Conservation (phyloP, 805 yeast species). For the Saccharomycopsis oosterbeekiorum region DNA sequence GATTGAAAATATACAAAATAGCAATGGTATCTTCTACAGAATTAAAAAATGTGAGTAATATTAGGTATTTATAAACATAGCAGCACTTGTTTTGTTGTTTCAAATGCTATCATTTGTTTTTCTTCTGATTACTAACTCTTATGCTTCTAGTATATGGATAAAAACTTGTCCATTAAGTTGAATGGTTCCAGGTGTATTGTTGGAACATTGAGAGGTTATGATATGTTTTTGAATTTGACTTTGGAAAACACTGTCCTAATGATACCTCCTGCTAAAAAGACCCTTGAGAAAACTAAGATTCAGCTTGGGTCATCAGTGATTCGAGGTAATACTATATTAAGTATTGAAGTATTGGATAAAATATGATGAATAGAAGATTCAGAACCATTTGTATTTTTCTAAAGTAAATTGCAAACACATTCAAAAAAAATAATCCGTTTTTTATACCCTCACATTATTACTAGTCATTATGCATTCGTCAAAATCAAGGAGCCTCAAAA, state of each 20-base stretch:
- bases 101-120: not conserved
- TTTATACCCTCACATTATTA: too few relatives aligned
- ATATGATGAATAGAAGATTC: constrained; percentile 1
- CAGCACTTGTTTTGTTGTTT: not conserved
- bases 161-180: constrained; percentile 59
- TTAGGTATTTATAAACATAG: not conserved
- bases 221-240: constrained; percentile 37
- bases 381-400: not conserved
- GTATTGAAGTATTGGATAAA: constrained; percentile 47
- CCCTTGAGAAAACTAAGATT: constrained; percentile 42
- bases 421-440: too few relatives aligned
- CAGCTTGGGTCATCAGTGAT: constrained; percentile 63
- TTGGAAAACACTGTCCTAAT: constrained; percentile 24
- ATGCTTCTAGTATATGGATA: constrained; percentile 55
- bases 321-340: constrained; percentile 69
- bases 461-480: too few relatives aligned
- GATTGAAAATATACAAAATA: not conserved
- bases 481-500: too few relatives aligned
- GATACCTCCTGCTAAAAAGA: not conserved
- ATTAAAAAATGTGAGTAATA: constrained; percentile 38
- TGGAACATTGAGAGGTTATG: constrained; percentile 84
- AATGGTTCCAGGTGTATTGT: constrained; percentile 70
- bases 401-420: too few relatives aligned
- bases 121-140: not conserved
- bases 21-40: constrained; percentile 55